Percentiles rank a stretch among this genome's conserved stretches.
Evolutionary conservation across 495 filamentous ascomycete genomes (phyloP).

Genomic region (Echria macrotheca): DNA sequence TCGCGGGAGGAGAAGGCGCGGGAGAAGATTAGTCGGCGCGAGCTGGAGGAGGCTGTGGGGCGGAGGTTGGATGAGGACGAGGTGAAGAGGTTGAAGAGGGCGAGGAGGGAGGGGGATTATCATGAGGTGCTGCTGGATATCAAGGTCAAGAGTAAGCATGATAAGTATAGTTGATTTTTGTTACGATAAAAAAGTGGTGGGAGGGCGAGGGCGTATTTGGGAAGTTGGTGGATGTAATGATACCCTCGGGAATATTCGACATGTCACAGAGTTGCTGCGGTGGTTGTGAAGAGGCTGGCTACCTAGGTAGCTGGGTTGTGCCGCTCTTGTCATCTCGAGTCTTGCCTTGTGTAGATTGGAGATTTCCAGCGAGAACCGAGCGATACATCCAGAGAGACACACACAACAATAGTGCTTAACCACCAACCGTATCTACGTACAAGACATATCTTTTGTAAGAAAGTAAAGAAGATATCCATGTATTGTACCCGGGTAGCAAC

Average conservation of each 20-base stretch:
- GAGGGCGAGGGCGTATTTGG: neutral
- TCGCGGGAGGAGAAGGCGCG: constrained; percentile 71
- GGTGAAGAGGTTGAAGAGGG: constrained; percentile 74
- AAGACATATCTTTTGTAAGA: no score
- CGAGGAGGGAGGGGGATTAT: constrained; percentile 80
- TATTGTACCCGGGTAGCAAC: no score
- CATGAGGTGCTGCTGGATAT: constrained; percentile 85
- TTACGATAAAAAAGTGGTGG: neutral
- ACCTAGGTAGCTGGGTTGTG: neutral
- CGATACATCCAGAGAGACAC: neutral
- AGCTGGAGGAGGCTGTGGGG: constrained; percentile 79
- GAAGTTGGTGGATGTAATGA: constrained; percentile 1
- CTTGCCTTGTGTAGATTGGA: neutral
- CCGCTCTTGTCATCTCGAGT: neutral
- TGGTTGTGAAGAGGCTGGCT: neutral
- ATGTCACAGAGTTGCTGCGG: neutral
- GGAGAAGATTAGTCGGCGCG: constrained; percentile 80
- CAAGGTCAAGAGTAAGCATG: constrained; percentile 91
- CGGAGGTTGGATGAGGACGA: constrained; percentile 76
- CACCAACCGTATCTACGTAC: neutral
- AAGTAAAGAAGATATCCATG: no score
- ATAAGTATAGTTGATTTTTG: constrained; percentile 61
- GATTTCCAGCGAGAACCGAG: no score
- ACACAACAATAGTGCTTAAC: neutral
- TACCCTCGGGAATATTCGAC: no score